Base-by-base conservation (phyloP, 495 filamentous ascomycete species). In the Xylaria grammica region DNA sequence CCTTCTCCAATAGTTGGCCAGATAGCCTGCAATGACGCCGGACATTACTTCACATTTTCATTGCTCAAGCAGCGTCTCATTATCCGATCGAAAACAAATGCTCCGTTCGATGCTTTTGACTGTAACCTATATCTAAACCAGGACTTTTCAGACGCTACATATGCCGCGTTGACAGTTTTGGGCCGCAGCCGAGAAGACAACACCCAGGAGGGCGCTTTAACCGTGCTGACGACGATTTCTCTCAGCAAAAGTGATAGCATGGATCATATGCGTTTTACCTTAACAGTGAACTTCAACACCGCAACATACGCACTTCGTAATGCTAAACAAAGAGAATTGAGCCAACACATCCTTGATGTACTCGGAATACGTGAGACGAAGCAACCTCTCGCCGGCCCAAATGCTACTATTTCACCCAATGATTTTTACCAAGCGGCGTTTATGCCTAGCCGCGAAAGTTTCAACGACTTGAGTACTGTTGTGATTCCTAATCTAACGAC, bases 381-480 rank as follows among this genome's bases (percentile, higher is more conserved):
- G 11, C 40, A 36, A 7, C 24, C 29, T 24, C 2, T 19, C 6
- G 19, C 36, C 1, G 19, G 13, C 49, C 48, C 46, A 40, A 36
- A 30, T 13, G 27, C 6, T 19, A 29, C 51, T 8, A 72, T 77
- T 55, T 75, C 76, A 0, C 75, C 81, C 8, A 75, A 77, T 54
- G 77, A 76, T 32, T 83, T 82, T 51, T 83, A 83, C 46, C 74
- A 78, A 30, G 75, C 78, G 0, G 76, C 78, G n/a, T 75, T 72
- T 45, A 60, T 75, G 27, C 77, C 81, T 0, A 62, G 71, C 40
- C 71, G 71, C 26, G 65, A 73, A 4, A 61, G 75, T 45, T 46
- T 65, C 38, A 50, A 40, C 2, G 60, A 71, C 20, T 44, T 74
- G 0, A 48, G 61, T 0, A 52, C 68, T 5, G 64, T 79, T 56